Base-by-base conservation (phyloP, 352 stramenopile genomes). In the Phytophthora crassamura region DNA sequence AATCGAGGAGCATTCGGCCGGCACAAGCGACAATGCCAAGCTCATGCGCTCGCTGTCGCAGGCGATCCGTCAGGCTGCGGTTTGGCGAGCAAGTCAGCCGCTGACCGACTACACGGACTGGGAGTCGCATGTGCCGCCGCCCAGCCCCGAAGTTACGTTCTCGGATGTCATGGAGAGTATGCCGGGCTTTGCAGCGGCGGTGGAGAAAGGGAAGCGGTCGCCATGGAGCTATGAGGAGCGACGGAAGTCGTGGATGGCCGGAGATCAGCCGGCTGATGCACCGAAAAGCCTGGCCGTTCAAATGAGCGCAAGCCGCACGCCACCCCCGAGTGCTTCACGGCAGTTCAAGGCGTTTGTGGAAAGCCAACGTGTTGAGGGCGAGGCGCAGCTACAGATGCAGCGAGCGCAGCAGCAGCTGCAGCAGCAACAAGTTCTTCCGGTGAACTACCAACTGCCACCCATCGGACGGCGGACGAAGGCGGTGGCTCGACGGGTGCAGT, bases 81-180 rank as follows among this genome's bases (percentile, higher is more conserved):
- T 93, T 36, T 95, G 87, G 87, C 81, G 82, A 5, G 85, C 84
- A 34, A 92, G 87, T 40, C 78, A 89, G 45, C 87, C 85, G 18
- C 66, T 92, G 33, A 89, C 74, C 20, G 80, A 77, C 42, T 90
- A 86, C 50, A 84, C 78, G 34, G 80, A 87, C 41, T 93, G 82
- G 82, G 81, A 88, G 18, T 77, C 74, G 12, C 76, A 89, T n/a
- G 61, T 80, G 9, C 76, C 84, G 34, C 77, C 79, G 6, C 70
- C 73, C 3, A 87, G 75, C 36, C 77, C 80, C 5, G 82, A 91
- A 52, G 84, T 77, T 35, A 93, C 84, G 0, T 93, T 93, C 64
- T 91, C 84, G 5, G 82, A 93, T 46, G 81, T 93, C 1, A 83
- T 93, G 49, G 82, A 84, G 52, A 89, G 68, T 22, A 86, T 91